phyloP scores from a whole-genome alignment of 768 basidiomycete species.

The Butyriboletus loyo region DNA sequence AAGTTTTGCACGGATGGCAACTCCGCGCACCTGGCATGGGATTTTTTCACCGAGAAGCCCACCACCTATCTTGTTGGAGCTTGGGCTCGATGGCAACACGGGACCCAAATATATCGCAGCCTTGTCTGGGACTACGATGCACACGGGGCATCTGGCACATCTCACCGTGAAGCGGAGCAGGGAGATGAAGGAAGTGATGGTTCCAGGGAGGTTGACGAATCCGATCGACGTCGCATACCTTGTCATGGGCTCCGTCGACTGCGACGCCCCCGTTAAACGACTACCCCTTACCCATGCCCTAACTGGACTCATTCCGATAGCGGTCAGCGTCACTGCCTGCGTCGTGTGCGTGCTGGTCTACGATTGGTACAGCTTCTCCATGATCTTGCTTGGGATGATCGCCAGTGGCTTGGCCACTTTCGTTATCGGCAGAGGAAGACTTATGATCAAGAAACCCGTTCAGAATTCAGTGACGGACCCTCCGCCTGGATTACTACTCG shows the following conservation, averaged over 20 bases:
- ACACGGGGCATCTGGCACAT: slow-evolving; percentile 24
- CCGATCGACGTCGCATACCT: slow-evolving; percentile 19
- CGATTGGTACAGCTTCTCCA: slow-evolving; percentile 33
- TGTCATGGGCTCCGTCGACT: slow-evolving; percentile 7
- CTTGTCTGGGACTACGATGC: slow-evolving; percentile 21
- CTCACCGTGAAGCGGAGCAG: slow-evolving; percentile 17
- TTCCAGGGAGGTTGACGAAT: slow-evolving; percentile 22
- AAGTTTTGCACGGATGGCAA: slow-evolving; percentile 29
- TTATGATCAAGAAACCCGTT: slow-evolving; percentile 17
- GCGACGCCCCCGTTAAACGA: slow-evolving; percentile 1
- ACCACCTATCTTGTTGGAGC: slow-evolving; percentile 21
- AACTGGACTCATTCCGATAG: slow-evolving; percentile 23
- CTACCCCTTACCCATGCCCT: slow-evolving; percentile 1
- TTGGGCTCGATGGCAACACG: slow-evolving; percentile 27
- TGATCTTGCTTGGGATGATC: slow-evolving; percentile 31
- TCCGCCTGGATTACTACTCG: slow-evolving; percentile 25
- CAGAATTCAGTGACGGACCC: slow-evolving; percentile 14
- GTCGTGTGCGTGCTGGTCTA: slow-evolving; percentile 20
- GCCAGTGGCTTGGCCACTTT: slow-evolving; percentile 27
- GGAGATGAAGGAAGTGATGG: neutral
- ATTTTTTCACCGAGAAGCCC: slow-evolving; percentile 18
- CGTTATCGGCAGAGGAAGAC: slow-evolving; percentile 22
- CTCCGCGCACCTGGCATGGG: slow-evolving; percentile 25
- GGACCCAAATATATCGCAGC: slow-evolving; percentile 30
- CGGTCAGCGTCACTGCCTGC: slow-evolving; percentile 17